Conservation (phyloP, 225 moss, liverwort and hornwort species). For the Physcomitrium patens region DNA sequence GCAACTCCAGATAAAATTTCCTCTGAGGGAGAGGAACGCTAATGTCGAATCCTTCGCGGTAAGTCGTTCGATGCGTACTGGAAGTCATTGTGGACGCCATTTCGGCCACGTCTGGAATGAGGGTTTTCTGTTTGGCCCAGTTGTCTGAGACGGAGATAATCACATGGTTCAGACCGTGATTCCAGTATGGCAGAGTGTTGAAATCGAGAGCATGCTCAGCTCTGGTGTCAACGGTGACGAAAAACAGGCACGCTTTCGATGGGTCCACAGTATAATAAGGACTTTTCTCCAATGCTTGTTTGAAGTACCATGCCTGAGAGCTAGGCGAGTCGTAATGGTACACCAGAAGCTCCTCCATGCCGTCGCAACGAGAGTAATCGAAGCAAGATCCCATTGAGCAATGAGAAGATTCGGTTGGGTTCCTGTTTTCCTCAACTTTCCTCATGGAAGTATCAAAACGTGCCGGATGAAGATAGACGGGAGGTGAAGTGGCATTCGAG, state of each 20-base stretch:
- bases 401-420: neutral
- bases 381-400: conserved; percentile 24
- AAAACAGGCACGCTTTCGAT: conserved; percentile 17
- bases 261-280: conserved; percentile 15
- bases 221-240: conserved; percentile 3
- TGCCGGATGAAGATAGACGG: too few species aligned
- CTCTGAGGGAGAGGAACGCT: conserved; percentile 13
- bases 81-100: conserved; percentile 15
- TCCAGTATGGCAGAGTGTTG: conserved; percentile 17
- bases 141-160: conserved; percentile 4
- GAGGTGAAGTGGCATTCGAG: too few species aligned
- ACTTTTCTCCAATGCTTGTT: conserved; percentile 4
- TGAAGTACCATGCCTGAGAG: neutral
- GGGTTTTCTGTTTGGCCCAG: neutral
- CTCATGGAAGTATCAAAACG: too few species aligned
- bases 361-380: conserved; percentile 18
- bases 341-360: conserved; percentile 22
- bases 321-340: conserved; percentile 13
- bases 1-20: neutral
- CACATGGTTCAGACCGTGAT: conserved; percentile 25
- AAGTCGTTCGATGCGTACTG: conserved; percentile 1
- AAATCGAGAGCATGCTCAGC: neutral
- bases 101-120: neutral
- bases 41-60: conserved; percentile 20
- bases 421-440: neutral